Evolutionary conservation across 371 early-diverging fungal genomes (phyloP), one percentile per base, ranked within the genome.

Genomic region (Mortierella sp.): DNA sequence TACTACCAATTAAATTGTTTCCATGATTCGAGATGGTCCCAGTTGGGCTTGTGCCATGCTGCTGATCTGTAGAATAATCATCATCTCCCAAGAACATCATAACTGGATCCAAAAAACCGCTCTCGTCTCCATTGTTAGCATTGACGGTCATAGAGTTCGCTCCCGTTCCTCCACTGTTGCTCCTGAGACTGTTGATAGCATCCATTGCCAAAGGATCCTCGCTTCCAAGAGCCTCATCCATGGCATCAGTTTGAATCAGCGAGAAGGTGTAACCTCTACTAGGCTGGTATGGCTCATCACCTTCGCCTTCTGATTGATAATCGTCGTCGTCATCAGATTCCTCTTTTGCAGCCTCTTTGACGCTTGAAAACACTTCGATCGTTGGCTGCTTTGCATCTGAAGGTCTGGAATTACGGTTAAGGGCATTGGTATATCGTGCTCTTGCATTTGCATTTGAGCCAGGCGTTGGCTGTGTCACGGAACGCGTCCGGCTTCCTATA

Each of bases 281-380:
- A n/a, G 80, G 79, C 22, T 70, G 68, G 10, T 83, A 82, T 4
- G 65, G 69, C 11, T 81, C 85, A 45, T 87, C 88, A 4, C 86
- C 87, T 19, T 83, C 86, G 5, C 84, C 86, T 38, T 84, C 86
- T 1, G 80, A 77, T 33, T 74, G 82, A 19, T 83, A 84, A 57
- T 85, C 87, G 28, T 81, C 82, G 19, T 90, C 92, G 65, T 90
- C 90, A 7, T 92, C 92, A 16, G 90, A 87, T 53, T 88, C 89
- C 41, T 92, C 92, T 28, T 85, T 86, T 8, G 86, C 87, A 0
- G 90, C 85, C 33, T 89, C 92, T 16, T 87, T 86, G 21, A 87
- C 85, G 10, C 89, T 91, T 1, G 85, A 84, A 70, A 88, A 93
- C 1, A 91, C 88, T 41, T 91, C 91, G 47, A 92, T 85, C 4